These are phyloP conservation scores for Sesbania bispinosa DNA, from an alignment of 306 rosid species.

Conservation along the genomic window DNA sequence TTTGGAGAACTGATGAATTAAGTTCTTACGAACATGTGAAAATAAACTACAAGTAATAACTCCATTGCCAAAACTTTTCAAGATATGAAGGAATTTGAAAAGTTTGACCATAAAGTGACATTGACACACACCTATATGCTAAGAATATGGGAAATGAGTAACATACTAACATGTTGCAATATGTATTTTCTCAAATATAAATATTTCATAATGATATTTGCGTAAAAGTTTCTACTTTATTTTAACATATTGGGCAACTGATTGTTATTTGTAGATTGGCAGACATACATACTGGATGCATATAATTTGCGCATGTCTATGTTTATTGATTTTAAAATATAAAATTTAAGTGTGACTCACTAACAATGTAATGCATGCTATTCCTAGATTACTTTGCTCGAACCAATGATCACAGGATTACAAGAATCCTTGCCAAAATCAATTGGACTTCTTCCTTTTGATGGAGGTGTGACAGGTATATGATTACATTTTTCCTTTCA, in stretches of 20 bases:
- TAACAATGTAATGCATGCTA: conserved; percentile 17
- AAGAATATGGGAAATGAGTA: conserved; percentile 5
- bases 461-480: conserved; percentile 91
- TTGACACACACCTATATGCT: not conserved
- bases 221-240: not conserved
- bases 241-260: not conserved
- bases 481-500: conserved; percentile 14
- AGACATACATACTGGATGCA: not conserved
- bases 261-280: not conserved
- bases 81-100: conserved; percentile 4
- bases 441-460: conserved; percentile 94
- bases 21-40: not conserved
- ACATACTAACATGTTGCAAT: not conserved
- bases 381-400: conserved; percentile 76
- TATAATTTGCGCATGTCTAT: not conserved
- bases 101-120: not conserved
- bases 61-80: not conserved
- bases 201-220: not conserved
- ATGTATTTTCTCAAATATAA: not conserved
- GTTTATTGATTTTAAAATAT: not conserved
- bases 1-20: not conserved
- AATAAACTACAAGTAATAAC: not conserved
- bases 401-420: conserved; percentile 85
- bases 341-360: not conserved
- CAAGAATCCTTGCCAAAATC: conserved; percentile 96